Evolutionary conservation across 768 basidiomycete species (phyloP), one percentile per base, ranked within the genome.

Genomic region (Mycena floridula): DNA sequence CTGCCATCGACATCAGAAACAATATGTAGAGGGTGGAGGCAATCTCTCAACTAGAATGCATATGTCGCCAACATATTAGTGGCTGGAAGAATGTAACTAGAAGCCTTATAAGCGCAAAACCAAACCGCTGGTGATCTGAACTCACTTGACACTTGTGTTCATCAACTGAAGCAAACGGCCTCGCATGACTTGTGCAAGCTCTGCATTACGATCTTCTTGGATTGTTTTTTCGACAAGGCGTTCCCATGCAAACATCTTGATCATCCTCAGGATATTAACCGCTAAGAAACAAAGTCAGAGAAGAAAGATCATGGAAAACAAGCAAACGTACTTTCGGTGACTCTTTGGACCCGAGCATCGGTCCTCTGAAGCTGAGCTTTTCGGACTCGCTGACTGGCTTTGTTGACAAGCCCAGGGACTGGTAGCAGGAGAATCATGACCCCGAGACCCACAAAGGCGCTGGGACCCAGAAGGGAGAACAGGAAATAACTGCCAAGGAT

Each of bases 21-120:
- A 4, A 59, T 56, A 43, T 72, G 67, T n/a, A n/a, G n/a, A n/a
- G n/a, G n/a, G n/a, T n/a, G n/a, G n/a, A n/a, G n/a, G n/a, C n/a
- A 25, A 40, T n/a, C 12, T 25, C 16, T 28, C 0, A 24, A 49
- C 48, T 49, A 45, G n/a, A 68, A 55, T 1, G 62, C 61, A 49
- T 68, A 77, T 3, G 72, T 71, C 24, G 67, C 62, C 20, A 69
- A 37, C 70, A 76, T 78, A 40, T 69, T 71, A 7, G 74, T 23
- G 12, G 79, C 51, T 0, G 79, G 78, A 16, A 80, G 65, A 11
- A 70, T 42, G 44, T 61, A 68, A 51, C 73, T 78, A 1, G 40
- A 36, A 42, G 25, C 40, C 45, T 40, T 23, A 32, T 12, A 30
- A 16, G 15, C 5, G 13, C 3, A 39, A 21, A 13, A 13, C 13